A percentile compares a stretch with the other conserved stretches of the same genome.
Evolutionary conservation across 73 alveolate species (phyloP).

Genomic region (Symbiodinium natans): DNA sequence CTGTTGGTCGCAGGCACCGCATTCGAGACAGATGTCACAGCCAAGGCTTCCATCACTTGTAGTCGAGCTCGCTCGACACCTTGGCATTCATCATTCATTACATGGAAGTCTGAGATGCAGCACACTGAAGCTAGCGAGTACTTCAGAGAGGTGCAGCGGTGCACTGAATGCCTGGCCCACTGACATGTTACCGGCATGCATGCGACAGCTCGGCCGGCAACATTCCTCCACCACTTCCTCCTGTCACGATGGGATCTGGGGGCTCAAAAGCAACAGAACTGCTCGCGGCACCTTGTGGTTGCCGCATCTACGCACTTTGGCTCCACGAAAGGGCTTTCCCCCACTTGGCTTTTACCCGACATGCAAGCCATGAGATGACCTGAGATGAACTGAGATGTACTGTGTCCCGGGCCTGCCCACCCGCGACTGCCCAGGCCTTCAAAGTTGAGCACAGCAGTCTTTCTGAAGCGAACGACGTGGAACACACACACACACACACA

Average conservation of each 20-base stretch:
- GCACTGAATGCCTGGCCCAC: no score
- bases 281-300: no score
- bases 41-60: constrained; percentile 40
- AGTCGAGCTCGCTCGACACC: constrained; percentile 62
- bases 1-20: constrained; percentile 45
- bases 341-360: no score
- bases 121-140: no score
- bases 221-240: background rate
- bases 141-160: no score
- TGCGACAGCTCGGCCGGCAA: background rate
- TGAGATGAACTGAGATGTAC: background rate
- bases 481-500: background rate
- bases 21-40: constrained; percentile 69
- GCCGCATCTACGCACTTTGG: no score
- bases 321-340: no score
- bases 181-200: no score
- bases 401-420: constrained; percentile 3
- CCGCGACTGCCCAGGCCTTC: constrained; percentile 83
- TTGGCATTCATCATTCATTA: background rate
- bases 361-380: no score
- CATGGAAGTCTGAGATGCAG: no score
- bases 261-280: no score
- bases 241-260: background rate
- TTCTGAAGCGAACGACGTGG: background rate
- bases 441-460: background rate